Percentiles rank a stretch among this genome's conserved stretches.
phyloP scores from a whole-genome alignment of 352 stramenopile species.

The Phytophthora pinifolia region DNA sequence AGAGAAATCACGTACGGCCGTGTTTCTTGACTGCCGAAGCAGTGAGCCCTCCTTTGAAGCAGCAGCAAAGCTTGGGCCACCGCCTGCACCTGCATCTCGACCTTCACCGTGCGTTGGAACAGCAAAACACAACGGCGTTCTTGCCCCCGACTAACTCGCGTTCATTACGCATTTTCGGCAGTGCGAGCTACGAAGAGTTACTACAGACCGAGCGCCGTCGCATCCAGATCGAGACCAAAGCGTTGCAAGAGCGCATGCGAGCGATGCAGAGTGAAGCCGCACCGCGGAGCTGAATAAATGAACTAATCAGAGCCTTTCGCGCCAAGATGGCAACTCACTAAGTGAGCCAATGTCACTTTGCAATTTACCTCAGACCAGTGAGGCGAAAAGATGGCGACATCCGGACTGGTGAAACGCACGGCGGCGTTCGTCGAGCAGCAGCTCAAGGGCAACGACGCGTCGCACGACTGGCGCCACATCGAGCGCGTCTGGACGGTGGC shows the following conservation, averaged over 20 bases:
- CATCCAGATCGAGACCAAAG: constrained; percentile 51
- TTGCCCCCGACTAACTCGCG: too few species aligned
- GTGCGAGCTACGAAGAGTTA: constrained; percentile 41
- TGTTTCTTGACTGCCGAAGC: constrained; percentile 23
- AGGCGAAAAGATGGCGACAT: constrained; percentile 37
- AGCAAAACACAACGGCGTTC: neutral
- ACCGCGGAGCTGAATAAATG: too few species aligned
- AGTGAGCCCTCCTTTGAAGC: neutral
- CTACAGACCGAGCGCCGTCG: constrained; percentile 43
- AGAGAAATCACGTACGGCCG: constrained; percentile 31
- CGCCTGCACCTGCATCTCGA: neutral
- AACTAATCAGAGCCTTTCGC: neutral
- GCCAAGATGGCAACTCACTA: constrained; percentile 6
- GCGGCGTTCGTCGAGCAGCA: constrained; percentile 74
- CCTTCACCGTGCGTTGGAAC: constrained; percentile 15
- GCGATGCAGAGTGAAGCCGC: constrained; percentile 16
- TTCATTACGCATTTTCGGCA: constrained; percentile 2
- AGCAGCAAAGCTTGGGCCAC: neutral
- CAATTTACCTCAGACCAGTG: constrained; percentile 9
- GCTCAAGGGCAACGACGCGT: constrained; percentile 77
- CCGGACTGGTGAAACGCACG: constrained; percentile 64
- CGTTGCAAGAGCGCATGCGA: constrained; percentile 60
- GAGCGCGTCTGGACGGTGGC: constrained; percentile 85
- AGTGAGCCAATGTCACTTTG: constrained; percentile 2
- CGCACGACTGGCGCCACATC: constrained; percentile 88